phyloP scores from a whole-genome alignment of 108 stramenopile species.

The Skeletonema costatum region DNA sequence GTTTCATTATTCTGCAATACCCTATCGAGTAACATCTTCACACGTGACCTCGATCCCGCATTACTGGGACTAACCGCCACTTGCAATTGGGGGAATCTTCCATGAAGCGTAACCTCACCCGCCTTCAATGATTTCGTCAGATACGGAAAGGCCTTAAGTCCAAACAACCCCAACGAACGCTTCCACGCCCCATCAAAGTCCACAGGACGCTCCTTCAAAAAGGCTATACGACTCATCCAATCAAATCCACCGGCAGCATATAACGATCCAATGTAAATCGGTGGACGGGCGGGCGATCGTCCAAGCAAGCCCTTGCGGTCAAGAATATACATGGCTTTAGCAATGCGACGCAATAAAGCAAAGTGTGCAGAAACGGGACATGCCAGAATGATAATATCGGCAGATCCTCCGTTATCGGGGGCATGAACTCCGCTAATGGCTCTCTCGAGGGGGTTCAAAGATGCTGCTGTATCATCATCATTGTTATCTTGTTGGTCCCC shows the following conservation, averaged over 20 bases:
- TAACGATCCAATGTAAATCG: constrained; percentile 41
- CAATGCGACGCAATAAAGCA: constrained; percentile 39
- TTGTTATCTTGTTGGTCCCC: constrained; percentile 8
- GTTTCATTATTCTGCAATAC: constrained; percentile 44
- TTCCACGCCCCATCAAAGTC: constrained; percentile 30
- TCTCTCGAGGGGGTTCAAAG: constrained; percentile 28
- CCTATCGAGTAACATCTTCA: constrained; percentile 32
- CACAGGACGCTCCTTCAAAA: constrained; percentile 32
- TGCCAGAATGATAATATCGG: constrained; percentile 41
- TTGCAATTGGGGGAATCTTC: constrained; percentile 48
- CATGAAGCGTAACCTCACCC: constrained; percentile 51
- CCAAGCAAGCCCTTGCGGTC: constrained; percentile 31
- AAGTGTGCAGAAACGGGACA: constrained; percentile 55
- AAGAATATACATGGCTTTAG: constrained; percentile 44
- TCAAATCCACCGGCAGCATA: constrained; percentile 57
- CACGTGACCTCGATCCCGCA: constrained; percentile 23
- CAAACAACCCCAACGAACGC: constrained; percentile 42
- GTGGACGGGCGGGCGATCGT: constrained; percentile 14
- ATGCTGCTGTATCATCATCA: not conserved
- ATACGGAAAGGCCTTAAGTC: constrained; percentile 54
- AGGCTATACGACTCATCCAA: constrained; percentile 52
- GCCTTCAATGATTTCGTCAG: constrained; percentile 44
- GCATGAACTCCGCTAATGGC: constrained; percentile 41
- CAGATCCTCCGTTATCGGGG: constrained; percentile 46
- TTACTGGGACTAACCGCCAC: constrained; percentile 40